Evolutionary conservation across 768 basidiomycete genomes (phyloP), one percentile per base, ranked within the genome.

Genomic region (Suillus subalutaceus): DNA sequence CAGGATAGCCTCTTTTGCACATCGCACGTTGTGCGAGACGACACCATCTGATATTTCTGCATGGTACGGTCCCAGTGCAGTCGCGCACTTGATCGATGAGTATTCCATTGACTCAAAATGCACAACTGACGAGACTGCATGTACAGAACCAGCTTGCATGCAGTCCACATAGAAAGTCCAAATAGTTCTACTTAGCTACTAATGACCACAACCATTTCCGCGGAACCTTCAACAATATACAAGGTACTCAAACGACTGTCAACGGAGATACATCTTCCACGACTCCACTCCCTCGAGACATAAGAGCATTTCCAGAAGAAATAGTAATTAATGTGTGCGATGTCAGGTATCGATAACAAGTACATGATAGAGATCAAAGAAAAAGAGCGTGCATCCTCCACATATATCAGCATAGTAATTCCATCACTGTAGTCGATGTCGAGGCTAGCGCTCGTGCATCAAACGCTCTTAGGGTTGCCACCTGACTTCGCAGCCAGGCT

Each of bases 401-500:
- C 55, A 40, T 38, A n/a, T 40, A 56, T 56, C 32, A 43, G 20
- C 58, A 38, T 16, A 30, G 18, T 37, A 3, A 43, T 41, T 59
- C 58, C 58, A 59, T 40, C 40, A 18, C 16, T 30, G 9, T 41
- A 41, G 40, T 30, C 8, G 30, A 20, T 41, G 26, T 18, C 26
- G 7, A 30, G 18, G 9, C 58, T 30, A 20, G 35, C 18, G 30
- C 18, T 37, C 55, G 9, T 37, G 44, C 35, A 61, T 75, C 63
- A 78, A 66, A 26, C 35, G 9, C 44, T 40, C 55, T 66, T 69
- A 32, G 58, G 61, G 48, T 55, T 62, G 62, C 35, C 61, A 66
- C 75, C 68, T 70, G 77, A 75, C 75, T 77, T 77, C n/a, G 72
- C 75, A 63, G 74, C 62, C 8, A 78, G 63, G 63, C 71, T 72